Conservation (phyloP, 768 basidiomycete genomes). For the Russula sp. region DNA sequence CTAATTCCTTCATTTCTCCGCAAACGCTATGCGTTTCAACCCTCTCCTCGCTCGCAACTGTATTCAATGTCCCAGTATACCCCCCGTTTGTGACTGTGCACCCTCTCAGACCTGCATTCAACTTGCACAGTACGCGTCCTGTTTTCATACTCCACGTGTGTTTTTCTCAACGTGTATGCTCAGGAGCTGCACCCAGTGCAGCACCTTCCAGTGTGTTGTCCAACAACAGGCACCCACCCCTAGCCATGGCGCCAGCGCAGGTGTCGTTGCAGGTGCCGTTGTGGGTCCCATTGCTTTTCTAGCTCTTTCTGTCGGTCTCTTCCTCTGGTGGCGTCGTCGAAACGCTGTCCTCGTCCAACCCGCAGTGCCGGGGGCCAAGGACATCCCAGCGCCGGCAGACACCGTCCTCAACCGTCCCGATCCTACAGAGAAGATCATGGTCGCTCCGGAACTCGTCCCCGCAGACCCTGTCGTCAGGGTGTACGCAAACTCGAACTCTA, state of each 20-base stretch:
- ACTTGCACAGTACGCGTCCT: conserved; percentile 48
- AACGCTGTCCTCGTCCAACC: conserved; percentile 33
- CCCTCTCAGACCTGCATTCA: conserved; percentile 52
- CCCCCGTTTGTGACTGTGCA: conserved; percentile 50
- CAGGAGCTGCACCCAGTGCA: conserved; percentile 58
- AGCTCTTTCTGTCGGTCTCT: conserved; percentile 43
- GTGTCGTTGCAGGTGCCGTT: conserved; percentile 70
- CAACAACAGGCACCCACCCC: conserved; percentile 20
- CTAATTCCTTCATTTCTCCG: conserved; percentile 17
- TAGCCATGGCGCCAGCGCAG: conserved; percentile 47
- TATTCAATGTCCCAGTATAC: conserved; percentile 38
- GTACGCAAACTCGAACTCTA: conserved; percentile 40
- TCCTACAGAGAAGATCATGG: conserved; percentile 57
- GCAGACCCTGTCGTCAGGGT: conserved; percentile 39
- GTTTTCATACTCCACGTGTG: neutral
- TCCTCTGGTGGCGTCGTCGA: conserved; percentile 62
- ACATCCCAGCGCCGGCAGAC: conserved; percentile 68
- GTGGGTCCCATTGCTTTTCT: conserved; percentile 59
- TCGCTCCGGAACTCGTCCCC: conserved; percentile 26
- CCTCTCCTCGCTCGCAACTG: conserved; percentile 32
- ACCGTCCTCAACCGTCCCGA: conserved; percentile 80
- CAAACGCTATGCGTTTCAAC: conserved; percentile 23
- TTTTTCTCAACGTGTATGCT: neutral
- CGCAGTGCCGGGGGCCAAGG: conserved; percentile 36
- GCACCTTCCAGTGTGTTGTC: conserved; percentile 46